Percentiles rank a stretch among this genome's conserved stretches.
Conservation (phyloP, 2,329 filamentous ascomycete species). For the Clonostachys chloroleuca region DNA sequence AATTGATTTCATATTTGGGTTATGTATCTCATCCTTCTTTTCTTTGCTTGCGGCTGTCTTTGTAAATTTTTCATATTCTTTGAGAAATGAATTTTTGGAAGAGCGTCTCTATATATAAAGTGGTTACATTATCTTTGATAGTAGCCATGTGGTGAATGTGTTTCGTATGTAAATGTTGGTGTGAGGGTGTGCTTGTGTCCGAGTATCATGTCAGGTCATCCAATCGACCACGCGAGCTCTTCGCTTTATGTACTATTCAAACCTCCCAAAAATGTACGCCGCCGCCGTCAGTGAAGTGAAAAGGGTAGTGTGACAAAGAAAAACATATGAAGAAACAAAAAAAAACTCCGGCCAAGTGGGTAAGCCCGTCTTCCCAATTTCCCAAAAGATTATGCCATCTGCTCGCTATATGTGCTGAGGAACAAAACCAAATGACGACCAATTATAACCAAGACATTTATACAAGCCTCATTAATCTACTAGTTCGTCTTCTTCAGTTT, state of each 20-base stretch:
- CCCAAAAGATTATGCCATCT: background rate
- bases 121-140: background rate
- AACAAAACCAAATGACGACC: background rate
- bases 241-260: background rate
- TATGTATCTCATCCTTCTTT: too few relatives aligned
- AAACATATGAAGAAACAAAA: background rate
- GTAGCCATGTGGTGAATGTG: too few relatives aligned
- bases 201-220: too few relatives aligned
- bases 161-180: too few relatives aligned
- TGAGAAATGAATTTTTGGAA: too few relatives aligned
- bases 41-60: too few relatives aligned
- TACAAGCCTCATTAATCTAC: background rate
- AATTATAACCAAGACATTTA: background rate
- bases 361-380: background rate
- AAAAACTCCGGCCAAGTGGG: background rate
- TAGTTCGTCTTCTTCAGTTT: conserved; percentile 8
- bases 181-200: too few relatives aligned
- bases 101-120: background rate
- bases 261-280: too few relatives aligned
- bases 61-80: too few relatives aligned
- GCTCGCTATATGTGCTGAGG: background rate
- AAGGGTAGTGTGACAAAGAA: background rate
- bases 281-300: background rate
- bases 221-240: background rate
- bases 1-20: too few relatives aligned